Conservation (phyloP, 306 rosid species). For the Crotalaria pallida region DNA sequence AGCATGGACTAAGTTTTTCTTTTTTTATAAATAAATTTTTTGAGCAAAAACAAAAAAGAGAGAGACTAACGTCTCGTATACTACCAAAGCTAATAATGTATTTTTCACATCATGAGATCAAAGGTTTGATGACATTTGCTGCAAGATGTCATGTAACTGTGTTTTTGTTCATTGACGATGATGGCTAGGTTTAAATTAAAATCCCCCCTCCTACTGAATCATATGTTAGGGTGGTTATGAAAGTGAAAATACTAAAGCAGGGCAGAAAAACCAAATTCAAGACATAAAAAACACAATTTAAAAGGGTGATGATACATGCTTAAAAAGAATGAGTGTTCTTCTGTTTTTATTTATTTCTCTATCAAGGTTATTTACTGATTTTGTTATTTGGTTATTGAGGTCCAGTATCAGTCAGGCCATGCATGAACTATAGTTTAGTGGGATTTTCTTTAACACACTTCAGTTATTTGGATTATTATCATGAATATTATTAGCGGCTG, state of each 20-base stretch:
- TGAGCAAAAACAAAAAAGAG: background rate
- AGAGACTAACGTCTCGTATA: background rate
- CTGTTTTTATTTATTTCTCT: too few relatives aligned
- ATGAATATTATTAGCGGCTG: too few relatives aligned
- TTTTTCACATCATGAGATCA: background rate
- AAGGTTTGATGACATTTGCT: slow-evolving; percentile 2
- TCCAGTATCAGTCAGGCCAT: too few relatives aligned
- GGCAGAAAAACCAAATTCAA: too few relatives aligned
- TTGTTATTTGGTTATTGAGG: too few relatives aligned
- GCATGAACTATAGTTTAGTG: too few relatives aligned
- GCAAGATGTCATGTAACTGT: background rate
- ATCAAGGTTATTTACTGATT: too few relatives aligned
- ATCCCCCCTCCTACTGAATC: background rate
- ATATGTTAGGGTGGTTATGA: background rate
- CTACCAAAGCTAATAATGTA: background rate
- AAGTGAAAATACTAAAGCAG: background rate
- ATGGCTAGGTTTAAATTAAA: background rate
- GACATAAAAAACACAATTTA: too few relatives aligned
- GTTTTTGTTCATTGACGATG: background rate
- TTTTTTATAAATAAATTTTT: background rate
- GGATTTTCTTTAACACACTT: too few relatives aligned
- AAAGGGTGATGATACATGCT: too few relatives aligned
- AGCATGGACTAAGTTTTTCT: background rate
- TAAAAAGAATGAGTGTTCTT: too few relatives aligned
- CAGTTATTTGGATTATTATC: too few relatives aligned